Evolutionary conservation across 2,329 filamentous ascomycete genomes (phyloP).

Genomic region (Scorias spongiosa): DNA sequence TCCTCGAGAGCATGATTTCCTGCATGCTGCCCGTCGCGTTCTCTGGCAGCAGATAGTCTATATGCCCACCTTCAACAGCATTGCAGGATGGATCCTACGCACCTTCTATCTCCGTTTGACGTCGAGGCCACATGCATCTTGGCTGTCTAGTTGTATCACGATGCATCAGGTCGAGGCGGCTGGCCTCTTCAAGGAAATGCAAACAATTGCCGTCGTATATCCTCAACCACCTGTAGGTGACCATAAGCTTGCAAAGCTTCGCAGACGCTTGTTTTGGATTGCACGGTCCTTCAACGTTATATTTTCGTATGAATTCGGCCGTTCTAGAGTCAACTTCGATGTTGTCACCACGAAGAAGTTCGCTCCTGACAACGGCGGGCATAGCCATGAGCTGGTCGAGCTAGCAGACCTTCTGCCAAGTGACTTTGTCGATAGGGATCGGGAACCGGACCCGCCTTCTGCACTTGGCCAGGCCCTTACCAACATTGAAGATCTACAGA

Average conservation of each 20-base stretch:
- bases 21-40: conserved; percentile 30
- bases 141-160: conserved; percentile 42
- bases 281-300: conserved; percentile 43
- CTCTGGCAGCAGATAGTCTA: conserved; percentile 20
- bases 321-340: conserved; percentile 35
- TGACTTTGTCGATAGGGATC: conserved; percentile 19
- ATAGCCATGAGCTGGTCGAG: conserved; percentile 19
- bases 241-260: conserved; percentile 16
- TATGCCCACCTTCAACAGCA: conserved; percentile 20
- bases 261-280: conserved; percentile 29
- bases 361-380: conserved; percentile 13
- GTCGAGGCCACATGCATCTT: conserved; percentile 37
- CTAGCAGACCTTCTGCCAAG: conserved; percentile 19
- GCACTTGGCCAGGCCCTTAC: conserved; percentile 17
- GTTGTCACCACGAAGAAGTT: conserved; percentile 26
- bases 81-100: conserved; percentile 39
- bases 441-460: conserved; percentile 21
- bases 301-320: conserved; percentile 43
- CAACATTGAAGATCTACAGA: conserved; percentile 17
- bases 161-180: conserved; percentile 45
- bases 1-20: conserved; percentile 30
- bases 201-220: conserved; percentile 20
- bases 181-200: conserved; percentile 30
- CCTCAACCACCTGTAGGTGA: conserved; percentile 15
- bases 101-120: conserved; percentile 40